phyloP scores from a whole-genome alignment of 495 filamentous ascomycete genomes.

The Trichoderma reesei region DNA sequence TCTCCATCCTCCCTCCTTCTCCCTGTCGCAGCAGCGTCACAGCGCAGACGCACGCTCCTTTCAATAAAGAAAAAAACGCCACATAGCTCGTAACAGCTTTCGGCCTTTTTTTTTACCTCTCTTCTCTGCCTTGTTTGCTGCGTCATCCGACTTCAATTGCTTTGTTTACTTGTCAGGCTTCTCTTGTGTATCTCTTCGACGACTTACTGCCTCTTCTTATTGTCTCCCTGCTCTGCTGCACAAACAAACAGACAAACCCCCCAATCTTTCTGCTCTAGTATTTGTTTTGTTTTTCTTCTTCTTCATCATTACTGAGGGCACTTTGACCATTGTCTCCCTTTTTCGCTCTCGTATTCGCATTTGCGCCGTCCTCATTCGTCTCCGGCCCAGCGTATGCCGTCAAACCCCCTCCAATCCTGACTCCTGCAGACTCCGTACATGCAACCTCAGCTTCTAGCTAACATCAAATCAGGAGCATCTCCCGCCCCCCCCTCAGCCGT shows the following conservation, averaged over 20 bases:
- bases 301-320: neutral
- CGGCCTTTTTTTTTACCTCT: neutral
- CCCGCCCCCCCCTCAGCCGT: constrained; percentile 13
- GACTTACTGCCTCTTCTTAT: too few species aligned
- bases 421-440: constrained; percentile 4
- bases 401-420: constrained; percentile 5
- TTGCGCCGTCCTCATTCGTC: neutral
- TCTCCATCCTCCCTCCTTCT: neutral
- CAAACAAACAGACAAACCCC: too few species aligned
- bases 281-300: neutral
- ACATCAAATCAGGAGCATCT: constrained; percentile 15
- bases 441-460: constrained; percentile 11
- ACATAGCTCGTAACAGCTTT: neutral
- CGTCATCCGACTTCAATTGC: neutral
- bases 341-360: constrained; percentile 7
- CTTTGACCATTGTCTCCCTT: neutral
- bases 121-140: too few species aligned
- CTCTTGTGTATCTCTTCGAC: too few species aligned
- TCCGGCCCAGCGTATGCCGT: constrained; percentile 7
- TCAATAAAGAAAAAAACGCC: too few species aligned
- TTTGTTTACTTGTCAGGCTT: neutral
- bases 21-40: neutral
- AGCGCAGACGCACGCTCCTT: neutral
- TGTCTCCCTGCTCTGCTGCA: too few species aligned
- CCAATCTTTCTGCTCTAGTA: neutral